Evolutionary conservation across 768 basidiomycete species (phyloP).

Genomic region (Tremella yokohamensis): DNA sequence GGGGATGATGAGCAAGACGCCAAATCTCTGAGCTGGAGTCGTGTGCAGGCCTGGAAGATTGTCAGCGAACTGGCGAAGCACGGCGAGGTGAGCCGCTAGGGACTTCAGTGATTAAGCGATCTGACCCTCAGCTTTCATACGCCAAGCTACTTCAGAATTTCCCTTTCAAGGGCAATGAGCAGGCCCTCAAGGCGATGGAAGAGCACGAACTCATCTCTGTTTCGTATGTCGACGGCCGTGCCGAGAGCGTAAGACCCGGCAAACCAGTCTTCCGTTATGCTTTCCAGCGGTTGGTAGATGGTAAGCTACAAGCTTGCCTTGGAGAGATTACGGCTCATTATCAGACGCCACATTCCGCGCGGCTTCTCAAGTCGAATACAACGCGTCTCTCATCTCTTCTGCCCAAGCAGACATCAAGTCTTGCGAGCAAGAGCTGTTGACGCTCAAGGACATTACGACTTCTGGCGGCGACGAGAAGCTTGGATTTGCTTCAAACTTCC

Average conservation of each 20-base stretch:
- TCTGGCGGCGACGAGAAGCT: conserved; percentile 54
- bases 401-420: conserved; percentile 64
- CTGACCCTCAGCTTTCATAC: conserved; percentile 67
- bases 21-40: conserved; percentile 73
- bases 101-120: not conserved
- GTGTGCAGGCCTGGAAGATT: conserved; percentile 82
- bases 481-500: conserved; percentile 46
- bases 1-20: conserved; percentile 89
- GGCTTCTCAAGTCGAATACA: conserved; percentile 73
- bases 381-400: conserved; percentile 55
- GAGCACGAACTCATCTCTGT: conserved; percentile 78
- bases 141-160: conserved; percentile 74
- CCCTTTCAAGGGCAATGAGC: conserved; percentile 89
- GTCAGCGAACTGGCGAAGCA: conserved; percentile 67
- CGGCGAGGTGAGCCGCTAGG: conserved; percentile 52
- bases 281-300: conserved; percentile 74
- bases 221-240: conserved; percentile 72
- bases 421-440: conserved; percentile 72
- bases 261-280: conserved; percentile 84
- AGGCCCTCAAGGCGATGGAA: conserved; percentile 75
- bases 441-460: conserved; percentile 64
- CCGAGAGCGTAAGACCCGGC: conserved; percentile 78
- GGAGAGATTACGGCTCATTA: not conserved
- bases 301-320: conserved; percentile 54
- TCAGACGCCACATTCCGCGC: conserved; percentile 74